These are phyloP conservation scores for Gonapodya prolifera DNA, from an alignment of 192 early-diverging fungal species.

Conservation along the genomic window DNA sequence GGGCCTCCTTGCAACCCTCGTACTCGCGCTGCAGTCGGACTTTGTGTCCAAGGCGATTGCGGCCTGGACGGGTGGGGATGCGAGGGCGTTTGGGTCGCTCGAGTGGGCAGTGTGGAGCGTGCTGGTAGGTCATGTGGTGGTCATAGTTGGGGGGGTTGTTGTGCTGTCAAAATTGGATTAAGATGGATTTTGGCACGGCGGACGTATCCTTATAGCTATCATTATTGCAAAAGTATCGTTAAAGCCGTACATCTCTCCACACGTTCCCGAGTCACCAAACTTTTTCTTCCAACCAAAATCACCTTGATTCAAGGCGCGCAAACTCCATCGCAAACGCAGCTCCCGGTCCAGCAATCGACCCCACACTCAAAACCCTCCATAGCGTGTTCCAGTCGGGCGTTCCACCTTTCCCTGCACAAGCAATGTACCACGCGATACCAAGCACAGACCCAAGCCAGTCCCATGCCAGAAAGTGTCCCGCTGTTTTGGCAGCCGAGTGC, in stretches of 20 bases:
- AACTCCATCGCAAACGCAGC: not conserved
- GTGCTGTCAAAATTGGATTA: no score
- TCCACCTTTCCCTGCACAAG: not conserved
- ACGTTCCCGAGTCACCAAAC: no score
- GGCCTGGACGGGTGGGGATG: not conserved
- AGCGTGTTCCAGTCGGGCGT: not conserved
- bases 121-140: not conserved
- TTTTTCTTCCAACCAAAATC: no score
- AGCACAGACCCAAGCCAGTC: not conserved
- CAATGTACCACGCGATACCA: not conserved
- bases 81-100: not conserved
- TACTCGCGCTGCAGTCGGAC: not conserved
- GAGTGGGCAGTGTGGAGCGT: not conserved
- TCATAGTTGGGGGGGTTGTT: no score
- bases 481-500: not conserved
- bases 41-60: not conserved
- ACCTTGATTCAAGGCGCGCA: no score
- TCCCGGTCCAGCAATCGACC: not conserved
- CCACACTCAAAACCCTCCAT: not conserved
- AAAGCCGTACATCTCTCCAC: no score
- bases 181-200: no score
- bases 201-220: no score
- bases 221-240: no score
- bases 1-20: not conserved
- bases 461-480: slow-evolving; percentile 2